These are phyloP conservation scores for Rostrohypoxylon terebratum DNA, from an alignment of 495 filamentous ascomycete species.

Conservation along the genomic window DNA sequence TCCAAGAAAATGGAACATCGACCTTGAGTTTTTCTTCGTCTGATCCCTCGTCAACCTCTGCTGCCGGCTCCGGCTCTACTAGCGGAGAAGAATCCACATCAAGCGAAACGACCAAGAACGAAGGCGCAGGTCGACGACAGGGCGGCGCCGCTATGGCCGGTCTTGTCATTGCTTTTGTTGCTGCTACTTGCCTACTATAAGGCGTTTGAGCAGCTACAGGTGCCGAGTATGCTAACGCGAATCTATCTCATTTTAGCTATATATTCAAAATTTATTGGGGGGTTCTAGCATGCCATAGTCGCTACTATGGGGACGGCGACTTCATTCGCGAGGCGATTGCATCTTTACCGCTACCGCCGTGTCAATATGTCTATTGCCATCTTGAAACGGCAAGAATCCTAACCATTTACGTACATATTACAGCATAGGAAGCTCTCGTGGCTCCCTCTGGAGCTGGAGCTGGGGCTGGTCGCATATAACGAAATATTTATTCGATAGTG, in stretches of 20 bases:
- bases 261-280: background rate
- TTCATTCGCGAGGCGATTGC: background rate
- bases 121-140: constrained; percentile 53
- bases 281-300: background rate
- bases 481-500: constrained; percentile 42
- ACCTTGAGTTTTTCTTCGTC: constrained; percentile 15
- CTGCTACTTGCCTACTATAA: constrained; percentile 59
- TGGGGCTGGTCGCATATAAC: constrained; percentile 39
- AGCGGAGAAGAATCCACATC: constrained; percentile 36
- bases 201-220: background rate
- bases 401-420: constrained; percentile 20
- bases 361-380: constrained; percentile 21
- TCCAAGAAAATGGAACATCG: constrained; percentile 44
- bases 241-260: constrained; percentile 14
- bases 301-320: background rate
- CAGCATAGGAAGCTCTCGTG: constrained; percentile 8
- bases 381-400: constrained; percentile 2
- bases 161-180: constrained; percentile 61
- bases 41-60: constrained; percentile 21
- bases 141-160: constrained; percentile 59
- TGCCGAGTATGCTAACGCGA: background rate
- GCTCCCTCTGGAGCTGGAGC: constrained; percentile 25
- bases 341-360: background rate
- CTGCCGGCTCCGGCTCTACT: constrained; percentile 21
- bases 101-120: constrained; percentile 48